These are phyloP conservation scores for Fusarium oligoseptatum DNA, from an alignment of 2,329 filamentous ascomycete species.

Conservation along the genomic window DNA sequence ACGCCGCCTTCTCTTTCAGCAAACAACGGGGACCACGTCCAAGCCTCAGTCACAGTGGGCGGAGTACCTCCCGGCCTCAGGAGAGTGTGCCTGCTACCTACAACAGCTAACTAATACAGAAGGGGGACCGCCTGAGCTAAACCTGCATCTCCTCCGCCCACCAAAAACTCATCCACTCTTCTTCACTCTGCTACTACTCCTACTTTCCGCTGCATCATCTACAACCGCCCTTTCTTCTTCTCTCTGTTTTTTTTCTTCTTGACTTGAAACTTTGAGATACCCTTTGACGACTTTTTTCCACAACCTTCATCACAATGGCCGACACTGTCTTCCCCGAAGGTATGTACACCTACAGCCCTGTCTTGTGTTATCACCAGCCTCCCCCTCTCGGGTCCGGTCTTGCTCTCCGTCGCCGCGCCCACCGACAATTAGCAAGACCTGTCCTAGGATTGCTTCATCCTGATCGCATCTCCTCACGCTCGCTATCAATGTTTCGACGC, in stretches of 20 bases:
- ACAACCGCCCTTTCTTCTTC: slow-evolving; percentile 19
- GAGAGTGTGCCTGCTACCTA: background rate
- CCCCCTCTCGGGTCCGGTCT: slow-evolving; percentile 13
- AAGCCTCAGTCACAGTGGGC: slow-evolving; percentile 34
- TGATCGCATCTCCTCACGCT: slow-evolving; percentile 9
- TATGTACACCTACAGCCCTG: slow-evolving; percentile 44
- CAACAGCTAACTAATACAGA: slow-evolving; percentile 6
- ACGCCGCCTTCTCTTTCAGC: slow-evolving; percentile 35
- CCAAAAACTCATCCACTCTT: slow-evolving; percentile 44
- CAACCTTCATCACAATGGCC: slow-evolving; percentile 39
- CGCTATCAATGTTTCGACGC: background rate
- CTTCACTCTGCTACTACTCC: slow-evolving; percentile 8
- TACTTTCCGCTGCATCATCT: slow-evolving; percentile 30
- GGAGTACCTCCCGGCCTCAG: background rate
- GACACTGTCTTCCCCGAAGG: slow-evolving; percentile 54
- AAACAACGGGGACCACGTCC: slow-evolving; percentile 22
- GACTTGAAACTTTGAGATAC: slow-evolving; percentile 44
- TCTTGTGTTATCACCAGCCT: slow-evolving; percentile 19
- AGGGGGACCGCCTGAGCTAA: slow-evolving; percentile 30
- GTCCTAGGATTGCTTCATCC: background rate
- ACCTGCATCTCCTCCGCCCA: slow-evolving; percentile 44
- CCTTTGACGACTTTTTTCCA: slow-evolving; percentile 23
- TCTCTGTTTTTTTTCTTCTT: slow-evolving; percentile 29
- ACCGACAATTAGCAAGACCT: slow-evolving; percentile 2
- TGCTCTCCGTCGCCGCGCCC: slow-evolving; percentile 2